Evolutionary conservation across 305 asterid species (phyloP).

Genomic region (Striga hermonthica): DNA sequence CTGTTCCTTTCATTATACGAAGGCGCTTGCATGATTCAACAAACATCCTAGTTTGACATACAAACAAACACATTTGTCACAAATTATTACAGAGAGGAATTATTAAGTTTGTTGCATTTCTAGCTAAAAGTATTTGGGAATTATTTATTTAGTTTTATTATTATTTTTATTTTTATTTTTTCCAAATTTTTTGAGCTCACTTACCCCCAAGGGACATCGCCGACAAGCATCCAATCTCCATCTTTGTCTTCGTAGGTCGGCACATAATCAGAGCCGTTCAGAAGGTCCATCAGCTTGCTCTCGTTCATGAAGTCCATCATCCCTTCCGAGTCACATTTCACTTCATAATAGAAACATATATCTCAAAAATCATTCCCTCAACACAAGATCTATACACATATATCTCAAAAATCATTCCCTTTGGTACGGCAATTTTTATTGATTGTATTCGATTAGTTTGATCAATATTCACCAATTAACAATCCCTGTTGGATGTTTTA

Average conservation of each 20-base stretch:
- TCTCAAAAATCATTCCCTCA: neutral
- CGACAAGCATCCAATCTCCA: conserved; percentile 69
- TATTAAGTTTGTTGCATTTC: neutral
- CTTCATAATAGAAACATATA: conserved; percentile 29
- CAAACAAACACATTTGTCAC: neutral
- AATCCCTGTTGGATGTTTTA: too few relatives aligned
- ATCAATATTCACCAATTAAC: too few relatives aligned
- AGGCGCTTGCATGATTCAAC: conserved; percentile 73
- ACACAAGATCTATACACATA: neutral
- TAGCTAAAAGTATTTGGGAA: neutral
- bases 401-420: too few relatives aligned
- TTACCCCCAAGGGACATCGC: conserved; percentile 69
- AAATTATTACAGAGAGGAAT: conserved; percentile 19
- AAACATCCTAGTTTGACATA: conserved; percentile 49
- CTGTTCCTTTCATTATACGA: conserved; percentile 68
- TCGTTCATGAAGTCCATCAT: conserved; percentile 58
- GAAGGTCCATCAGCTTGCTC: conserved; percentile 55
- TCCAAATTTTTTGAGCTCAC: conserved; percentile 14
- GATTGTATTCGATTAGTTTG: too few relatives aligned
- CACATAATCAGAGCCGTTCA: conserved; percentile 52
- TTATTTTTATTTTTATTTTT: too few relatives aligned
- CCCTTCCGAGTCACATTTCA: conserved; percentile 52
- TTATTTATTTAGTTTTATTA: too few relatives aligned
- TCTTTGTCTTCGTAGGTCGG: conserved; percentile 60
- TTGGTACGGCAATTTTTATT: too few relatives aligned